Base-by-base conservation (phyloP, 1,284 basidiomycete species). In the Pterula multifida region DNA sequence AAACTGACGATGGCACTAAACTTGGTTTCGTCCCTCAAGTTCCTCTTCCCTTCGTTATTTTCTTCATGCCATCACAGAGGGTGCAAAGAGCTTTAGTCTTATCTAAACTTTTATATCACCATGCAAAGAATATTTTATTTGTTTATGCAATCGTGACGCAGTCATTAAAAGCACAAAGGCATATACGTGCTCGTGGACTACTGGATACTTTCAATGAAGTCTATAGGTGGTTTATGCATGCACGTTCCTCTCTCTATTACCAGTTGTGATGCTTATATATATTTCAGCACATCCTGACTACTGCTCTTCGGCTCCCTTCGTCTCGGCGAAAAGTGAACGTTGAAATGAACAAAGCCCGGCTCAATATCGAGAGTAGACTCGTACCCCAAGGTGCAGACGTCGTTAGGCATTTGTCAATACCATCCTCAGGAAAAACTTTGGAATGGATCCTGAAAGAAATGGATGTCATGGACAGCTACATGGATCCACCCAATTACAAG, bases 401-500 rank as follows among this genome's bases (percentile, higher is more conserved):
- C 3, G 70, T 75, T 3, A 73, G 82, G 3, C 76, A 87, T 60
- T 69, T 85, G 1, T 59, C 76, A 1, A 66, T 96, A 1, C 90
- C 92, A 0, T 64, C 68, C 0, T 62, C 79, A 26, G 90, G 92
- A 1, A 73, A 80, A 55, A 69, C 79, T 1, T 56, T 75, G n/a
- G 82, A 86, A 52, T 90, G 88, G 85, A 83, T 95, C 52, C 60
- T 82, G 17, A 71, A 71, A 3, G 85, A 92, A 60, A 90, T 91
- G 83, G 72, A 76, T 21, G 78, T 73, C 60, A 83, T 93, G 80
- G 85, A 91, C 62, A 65, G 60, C 23, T 58, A 73, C 50, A 66
- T 66, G 28, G 58, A 62, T 35, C 60, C 71, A 47, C 62, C 69
- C 1, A 71, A 78, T 53, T 97, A 80, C 84, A 78, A 71, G 51